Evolutionary conservation across 305 asterid species (phyloP).

Genomic region (Fraxinus dipetala): DNA sequence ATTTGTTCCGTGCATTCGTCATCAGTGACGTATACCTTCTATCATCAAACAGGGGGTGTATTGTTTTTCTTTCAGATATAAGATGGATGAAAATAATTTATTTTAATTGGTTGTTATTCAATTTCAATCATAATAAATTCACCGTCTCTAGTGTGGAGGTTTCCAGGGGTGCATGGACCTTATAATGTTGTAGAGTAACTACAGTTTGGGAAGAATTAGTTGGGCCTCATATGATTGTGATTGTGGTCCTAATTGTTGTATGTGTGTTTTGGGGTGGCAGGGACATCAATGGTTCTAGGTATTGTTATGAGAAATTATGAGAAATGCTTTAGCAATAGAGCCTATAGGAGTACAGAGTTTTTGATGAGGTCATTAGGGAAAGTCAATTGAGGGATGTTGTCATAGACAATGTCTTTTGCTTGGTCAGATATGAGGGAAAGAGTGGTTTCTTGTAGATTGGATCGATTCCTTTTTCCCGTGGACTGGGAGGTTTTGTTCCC

Average conservation of each 20-base stretch:
- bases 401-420: background rate
- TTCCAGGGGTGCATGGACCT: background rate
- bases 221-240: background rate
- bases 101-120: background rate
- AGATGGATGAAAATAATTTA: no score
- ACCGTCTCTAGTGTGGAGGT: background rate
- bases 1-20: background rate
- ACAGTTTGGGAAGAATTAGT: background rate
- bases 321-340: background rate
- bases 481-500: background rate
- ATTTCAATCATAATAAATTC: background rate
- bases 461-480: background rate
- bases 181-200: background rate
- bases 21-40: background rate
- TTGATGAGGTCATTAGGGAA: background rate
- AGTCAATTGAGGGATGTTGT: background rate
- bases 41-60: background rate
- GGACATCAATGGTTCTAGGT: background rate
- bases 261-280: background rate
- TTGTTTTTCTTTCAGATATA: background rate
- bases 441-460: background rate
- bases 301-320: background rate
- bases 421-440: background rate
- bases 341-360: background rate
- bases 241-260: background rate